Conservation (phyloP, 306 rosid species). For the Vigna mungo region DNA sequence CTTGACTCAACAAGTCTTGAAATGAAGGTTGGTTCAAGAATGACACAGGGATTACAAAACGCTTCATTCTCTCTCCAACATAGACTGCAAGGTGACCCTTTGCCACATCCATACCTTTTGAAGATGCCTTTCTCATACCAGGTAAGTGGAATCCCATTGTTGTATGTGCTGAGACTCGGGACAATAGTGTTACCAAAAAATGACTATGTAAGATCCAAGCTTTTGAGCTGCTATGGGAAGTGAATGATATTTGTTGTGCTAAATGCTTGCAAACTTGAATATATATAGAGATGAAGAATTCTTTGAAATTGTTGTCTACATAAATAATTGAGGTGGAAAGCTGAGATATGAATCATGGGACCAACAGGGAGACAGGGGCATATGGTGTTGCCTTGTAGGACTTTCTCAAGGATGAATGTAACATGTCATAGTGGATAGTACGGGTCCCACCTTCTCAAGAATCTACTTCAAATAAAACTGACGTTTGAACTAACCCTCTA, state of each 20-base stretch:
- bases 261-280: neutral
- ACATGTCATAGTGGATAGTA: too few relatives aligned
- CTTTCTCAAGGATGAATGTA: too few relatives aligned
- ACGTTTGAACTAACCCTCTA: neutral
- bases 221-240: neutral
- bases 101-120: neutral
- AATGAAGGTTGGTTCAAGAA: neutral
- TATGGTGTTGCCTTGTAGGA: neutral
- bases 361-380: neutral
- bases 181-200: too few relatives aligned
- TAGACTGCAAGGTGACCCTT: neutral
- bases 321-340: neutral
- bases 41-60: neutral
- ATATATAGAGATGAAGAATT: neutral
- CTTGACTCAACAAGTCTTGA: neutral
- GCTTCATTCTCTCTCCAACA: slow-evolving; percentile 14
- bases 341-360: neutral
- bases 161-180: too few relatives aligned
- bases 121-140: neutral
- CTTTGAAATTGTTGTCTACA: neutral
- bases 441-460: too few relatives aligned
- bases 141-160: neutral
- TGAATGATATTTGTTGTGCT: neutral
- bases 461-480: too few relatives aligned
- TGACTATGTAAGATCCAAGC: neutral